Base-by-base conservation (phyloP, 805 yeast genomes). In the Yarrowia keelungensis region DNA sequence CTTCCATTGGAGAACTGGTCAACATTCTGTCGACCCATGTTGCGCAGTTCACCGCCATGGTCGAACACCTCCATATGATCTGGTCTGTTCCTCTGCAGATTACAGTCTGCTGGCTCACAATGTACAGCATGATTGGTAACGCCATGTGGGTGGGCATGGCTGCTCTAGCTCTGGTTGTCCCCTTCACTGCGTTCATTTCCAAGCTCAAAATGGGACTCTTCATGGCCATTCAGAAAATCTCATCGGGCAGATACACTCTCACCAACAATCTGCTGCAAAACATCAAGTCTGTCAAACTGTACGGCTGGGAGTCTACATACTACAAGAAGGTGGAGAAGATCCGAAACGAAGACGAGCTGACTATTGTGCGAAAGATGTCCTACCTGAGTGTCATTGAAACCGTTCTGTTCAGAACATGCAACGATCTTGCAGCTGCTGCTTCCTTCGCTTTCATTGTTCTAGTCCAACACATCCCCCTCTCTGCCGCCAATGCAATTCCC, bases 251-350 rank as follows among this genome's bases (percentile, higher is more conserved):
- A 51, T 51, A 51, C 16, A 38, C 42, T 2, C 32, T 38, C n/a
- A 51, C 43, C 26, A 51, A 36, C 58, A 38, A 36, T 7, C 26
- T 51, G 15, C 4, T 51, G 32, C 14, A 43, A 15, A 51, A 51
- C 58, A 51, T 51, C 58, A 51, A 51, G 32, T 51, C 58, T 2
- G 43, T 51, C 58, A 51, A 51, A 32, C 35, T 51, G n/a, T 51
- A 51, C 43, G 43, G 32, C 1, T 51, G 58, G 58, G 58, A 51
- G 14, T 3, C 43, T 1, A 38, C 32, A 0, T 51, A 11, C 14
- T 36, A 16, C 16, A 10, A 11, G 8, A 51, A 51, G 8, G 42
- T 38, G 3, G n/a, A 16, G 11, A 38, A 19, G 26, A 38, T 51
- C 7, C 5, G 58, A 38, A 38, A 51, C 58, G 26, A 36, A 5